Conservation (phyloP, 1,284 basidiomycete species). For the Apiotrichum veenhuisii region DNA sequence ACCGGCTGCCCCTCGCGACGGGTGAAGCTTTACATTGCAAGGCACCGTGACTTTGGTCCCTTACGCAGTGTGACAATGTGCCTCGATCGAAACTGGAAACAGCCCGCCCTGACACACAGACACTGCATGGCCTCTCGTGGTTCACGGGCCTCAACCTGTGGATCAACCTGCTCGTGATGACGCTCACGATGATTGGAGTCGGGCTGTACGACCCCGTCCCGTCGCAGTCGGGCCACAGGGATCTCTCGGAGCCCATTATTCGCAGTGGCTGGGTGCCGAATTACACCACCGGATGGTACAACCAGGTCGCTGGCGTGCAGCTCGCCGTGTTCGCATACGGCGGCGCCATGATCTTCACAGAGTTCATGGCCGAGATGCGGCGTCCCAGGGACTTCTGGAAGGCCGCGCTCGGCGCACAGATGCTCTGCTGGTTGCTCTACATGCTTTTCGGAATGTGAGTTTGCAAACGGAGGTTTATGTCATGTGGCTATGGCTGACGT, state of each 20-base stretch:
- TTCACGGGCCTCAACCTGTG: slow-evolving; percentile 14
- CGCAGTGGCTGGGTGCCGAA: slow-evolving; percentile 52
- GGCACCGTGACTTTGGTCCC: too few species aligned
- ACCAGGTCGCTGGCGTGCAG: slow-evolving; percentile 52
- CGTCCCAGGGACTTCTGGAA: slow-evolving; percentile 70
- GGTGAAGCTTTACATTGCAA: too few species aligned
- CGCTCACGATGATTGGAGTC: slow-evolving; percentile 4
- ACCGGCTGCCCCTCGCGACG: neutral
- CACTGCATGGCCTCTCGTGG: slow-evolving; percentile 1
- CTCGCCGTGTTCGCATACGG: slow-evolving; percentile 58
- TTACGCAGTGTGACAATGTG: too few species aligned
- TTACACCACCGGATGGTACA: slow-evolving; percentile 50
- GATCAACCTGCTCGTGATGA: slow-evolving; percentile 10
- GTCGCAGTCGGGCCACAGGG: slow-evolving; percentile 47
- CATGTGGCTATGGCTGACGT: slow-evolving; percentile 39
- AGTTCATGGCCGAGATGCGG: slow-evolving; percentile 68
- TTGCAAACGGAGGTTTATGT: slow-evolving; percentile 26
- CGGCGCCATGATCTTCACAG: slow-evolving; percentile 57
- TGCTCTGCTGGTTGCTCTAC: slow-evolving; percentile 57
- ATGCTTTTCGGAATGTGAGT: slow-evolving; percentile 52
- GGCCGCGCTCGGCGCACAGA: slow-evolving; percentile 52
- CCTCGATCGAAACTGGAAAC: neutral
- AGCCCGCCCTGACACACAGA: neutral
- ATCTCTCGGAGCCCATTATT: slow-evolving; percentile 50
- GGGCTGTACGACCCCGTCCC: slow-evolving; percentile 46